Percentiles rank a stretch among this genome's conserved stretches.
These are phyloP conservation scores for Plectranthus barbatus DNA, from an alignment of 257 asterid genomes.

Conservation along the genomic window DNA sequence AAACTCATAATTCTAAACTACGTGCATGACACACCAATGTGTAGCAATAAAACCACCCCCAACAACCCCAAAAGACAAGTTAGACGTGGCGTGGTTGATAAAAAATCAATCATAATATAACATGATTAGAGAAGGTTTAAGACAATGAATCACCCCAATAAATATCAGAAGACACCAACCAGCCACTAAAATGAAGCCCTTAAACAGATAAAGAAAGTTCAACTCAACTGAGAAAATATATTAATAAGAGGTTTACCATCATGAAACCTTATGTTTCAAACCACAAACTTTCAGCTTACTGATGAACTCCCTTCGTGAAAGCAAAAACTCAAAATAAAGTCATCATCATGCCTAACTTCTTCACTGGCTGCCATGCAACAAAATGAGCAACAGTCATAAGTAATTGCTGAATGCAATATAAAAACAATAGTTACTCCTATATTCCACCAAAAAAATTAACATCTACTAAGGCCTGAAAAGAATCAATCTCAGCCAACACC, in stretches of 20 bases:
- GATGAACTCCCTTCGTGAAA: conserved; percentile 11
- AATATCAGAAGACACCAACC: not conserved
- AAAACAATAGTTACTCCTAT: not conserved
- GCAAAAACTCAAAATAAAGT: not conserved
- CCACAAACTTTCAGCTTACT: conserved; percentile 5
- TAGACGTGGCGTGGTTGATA: too few species aligned
- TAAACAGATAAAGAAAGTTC: not conserved
- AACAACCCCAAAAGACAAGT: too few species aligned
- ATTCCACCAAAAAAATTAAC: conserved; percentile 7
- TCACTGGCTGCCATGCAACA: conserved; percentile 15
- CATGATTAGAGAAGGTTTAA: not conserved
- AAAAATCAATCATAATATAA: not conserved
- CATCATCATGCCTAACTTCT: conserved; percentile 5
- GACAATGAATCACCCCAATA: not conserved
- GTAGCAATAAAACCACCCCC: too few species aligned
- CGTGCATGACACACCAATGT: too few species aligned
- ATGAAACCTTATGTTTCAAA: conserved; percentile 1
- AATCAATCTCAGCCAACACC: conserved; percentile 13
- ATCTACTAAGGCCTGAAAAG: not conserved
- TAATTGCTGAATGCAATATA: not conserved
- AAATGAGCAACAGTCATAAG: not conserved
- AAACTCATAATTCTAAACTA: too few species aligned
- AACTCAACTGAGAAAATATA: conserved; percentile 8
- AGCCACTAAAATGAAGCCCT: conserved; percentile 2
- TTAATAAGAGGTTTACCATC: conserved; percentile 29